phyloP scores from a whole-genome alignment of 1,284 basidiomycete genomes.

The Austroboletus niveus region DNA sequence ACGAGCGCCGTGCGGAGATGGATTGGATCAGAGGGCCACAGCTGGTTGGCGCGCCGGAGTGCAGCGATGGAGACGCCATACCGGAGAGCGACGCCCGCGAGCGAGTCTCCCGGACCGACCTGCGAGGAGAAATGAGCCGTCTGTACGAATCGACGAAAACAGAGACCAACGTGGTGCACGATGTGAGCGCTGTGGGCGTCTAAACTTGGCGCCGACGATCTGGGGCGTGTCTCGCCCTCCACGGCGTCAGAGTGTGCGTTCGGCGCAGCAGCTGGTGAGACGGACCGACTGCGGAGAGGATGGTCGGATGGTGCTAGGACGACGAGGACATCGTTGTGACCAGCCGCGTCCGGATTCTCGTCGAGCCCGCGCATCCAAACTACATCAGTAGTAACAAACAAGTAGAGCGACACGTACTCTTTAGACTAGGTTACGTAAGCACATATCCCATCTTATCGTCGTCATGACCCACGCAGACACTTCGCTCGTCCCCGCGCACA shows the following conservation, averaged over 20 bases:
- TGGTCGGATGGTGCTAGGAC: constrained; percentile 3
- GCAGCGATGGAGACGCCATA: constrained; percentile 83
- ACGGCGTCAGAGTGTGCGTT: background rate
- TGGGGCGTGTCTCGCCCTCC: constrained; percentile 3
- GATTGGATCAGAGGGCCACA: constrained; percentile 89
- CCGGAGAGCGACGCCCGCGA: constrained; percentile 81
- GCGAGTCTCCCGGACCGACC: constrained; percentile 73
- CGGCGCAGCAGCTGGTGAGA: constrained; percentile 3
- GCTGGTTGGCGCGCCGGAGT: constrained; percentile 83
- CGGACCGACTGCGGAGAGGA: constrained; percentile 20
- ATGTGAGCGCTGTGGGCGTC: background rate
- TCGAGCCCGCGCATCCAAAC: background rate
- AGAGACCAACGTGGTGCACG: constrained; percentile 22
- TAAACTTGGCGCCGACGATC: constrained; percentile 2
- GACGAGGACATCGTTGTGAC: background rate
- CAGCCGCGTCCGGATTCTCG: background rate
- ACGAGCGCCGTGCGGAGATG: constrained; percentile 81
- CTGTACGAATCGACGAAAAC: background rate
- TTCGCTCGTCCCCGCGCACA: constrained; percentile 63
- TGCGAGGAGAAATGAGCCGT: constrained; percentile 26
- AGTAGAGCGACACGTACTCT: background rate
- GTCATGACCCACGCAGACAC: constrained; percentile 85
- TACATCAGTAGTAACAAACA: constrained; percentile 12
- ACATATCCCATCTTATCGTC: background rate
- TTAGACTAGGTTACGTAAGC: constrained; percentile 18